Evolutionary conservation across 106 monocot genomes (phyloP).

Genomic region (Amphibolis antarctica): DNA sequence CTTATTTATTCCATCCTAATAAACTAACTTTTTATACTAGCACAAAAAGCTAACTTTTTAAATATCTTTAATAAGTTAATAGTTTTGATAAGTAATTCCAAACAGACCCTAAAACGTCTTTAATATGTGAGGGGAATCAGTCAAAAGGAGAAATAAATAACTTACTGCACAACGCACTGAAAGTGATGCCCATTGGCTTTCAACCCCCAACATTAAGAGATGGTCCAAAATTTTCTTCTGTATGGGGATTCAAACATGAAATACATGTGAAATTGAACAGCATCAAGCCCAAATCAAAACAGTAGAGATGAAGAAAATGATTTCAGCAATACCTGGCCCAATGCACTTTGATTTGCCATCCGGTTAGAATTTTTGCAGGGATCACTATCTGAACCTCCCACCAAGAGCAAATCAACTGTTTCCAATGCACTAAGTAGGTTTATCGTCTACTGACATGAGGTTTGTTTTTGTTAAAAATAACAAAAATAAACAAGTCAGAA

Average conservation of each 20-base stretch:
- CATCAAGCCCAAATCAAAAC: neutral
- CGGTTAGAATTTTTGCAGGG: constrained; percentile 69
- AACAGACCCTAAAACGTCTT: no score
- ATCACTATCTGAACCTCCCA: constrained; percentile 46
- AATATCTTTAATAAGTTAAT: no score
- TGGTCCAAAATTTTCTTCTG: constrained; percentile 91
- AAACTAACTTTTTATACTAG: no score
- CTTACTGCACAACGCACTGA: constrained; percentile 77
- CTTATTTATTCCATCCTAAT: no score
- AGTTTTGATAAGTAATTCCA: no score
- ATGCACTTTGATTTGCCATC: constrained; percentile 61
- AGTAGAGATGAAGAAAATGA: neutral
- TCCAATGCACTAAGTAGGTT: constrained; percentile 87
- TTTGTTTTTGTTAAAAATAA: constrained; percentile 13
- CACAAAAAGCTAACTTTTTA: no score
- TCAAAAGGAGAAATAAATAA: neutral
- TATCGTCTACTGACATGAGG: constrained; percentile 67
- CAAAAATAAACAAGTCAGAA: constrained; percentile 8
- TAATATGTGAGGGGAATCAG: no score
- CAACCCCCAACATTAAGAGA: constrained; percentile 84
- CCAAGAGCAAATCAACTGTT: constrained; percentile 78
- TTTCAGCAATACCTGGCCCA: constrained; percentile 54
- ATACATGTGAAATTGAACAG: neutral
- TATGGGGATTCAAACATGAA: constrained; percentile 2
- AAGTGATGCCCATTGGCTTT: constrained; percentile 91